Evolutionary conservation across 192 early-diverging fungal genomes (phyloP).

Genomic region (Podochytrium sp.): DNA sequence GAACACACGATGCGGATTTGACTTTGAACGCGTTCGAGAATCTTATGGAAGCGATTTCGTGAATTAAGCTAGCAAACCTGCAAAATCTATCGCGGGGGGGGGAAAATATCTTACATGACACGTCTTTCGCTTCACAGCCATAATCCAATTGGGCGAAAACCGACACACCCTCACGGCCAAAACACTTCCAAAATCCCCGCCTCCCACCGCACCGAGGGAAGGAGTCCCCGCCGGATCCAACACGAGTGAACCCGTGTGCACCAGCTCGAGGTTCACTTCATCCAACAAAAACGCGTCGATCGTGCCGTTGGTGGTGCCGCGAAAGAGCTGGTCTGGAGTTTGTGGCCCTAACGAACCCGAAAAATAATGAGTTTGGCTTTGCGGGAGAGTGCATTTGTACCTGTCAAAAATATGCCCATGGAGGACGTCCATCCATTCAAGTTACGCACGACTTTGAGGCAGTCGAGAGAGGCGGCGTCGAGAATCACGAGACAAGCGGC

Average conservation of each 20-base stretch:
- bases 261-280: slow-evolving; percentile 7
- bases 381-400: slow-evolving; percentile 8
- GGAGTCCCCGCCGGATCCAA: background rate
- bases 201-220: background rate
- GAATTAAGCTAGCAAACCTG: no score
- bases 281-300: background rate
- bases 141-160: background rate
- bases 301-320: background rate
- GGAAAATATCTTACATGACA: slow-evolving; percentile 23
- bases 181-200: background rate
- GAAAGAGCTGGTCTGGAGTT: slow-evolving; percentile 18
- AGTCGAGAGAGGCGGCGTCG: slow-evolving; percentile 34
- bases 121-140: slow-evolving; percentile 16
- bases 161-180: background rate
- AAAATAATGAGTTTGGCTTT: background rate
- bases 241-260: background rate
- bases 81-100: no score
- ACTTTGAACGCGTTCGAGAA: slow-evolving; percentile 9
- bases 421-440: slow-evolving; percentile 35
- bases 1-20: slow-evolving; percentile 16
- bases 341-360: background rate
- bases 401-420: slow-evolving; percentile 35
- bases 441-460: slow-evolving; percentile 14
- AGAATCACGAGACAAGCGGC: slow-evolving; percentile 32
- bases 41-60: background rate